Evolutionary conservation across 108 stramenopile genomes (phyloP).

Genomic region (Discostella stelligeroides): DNA sequence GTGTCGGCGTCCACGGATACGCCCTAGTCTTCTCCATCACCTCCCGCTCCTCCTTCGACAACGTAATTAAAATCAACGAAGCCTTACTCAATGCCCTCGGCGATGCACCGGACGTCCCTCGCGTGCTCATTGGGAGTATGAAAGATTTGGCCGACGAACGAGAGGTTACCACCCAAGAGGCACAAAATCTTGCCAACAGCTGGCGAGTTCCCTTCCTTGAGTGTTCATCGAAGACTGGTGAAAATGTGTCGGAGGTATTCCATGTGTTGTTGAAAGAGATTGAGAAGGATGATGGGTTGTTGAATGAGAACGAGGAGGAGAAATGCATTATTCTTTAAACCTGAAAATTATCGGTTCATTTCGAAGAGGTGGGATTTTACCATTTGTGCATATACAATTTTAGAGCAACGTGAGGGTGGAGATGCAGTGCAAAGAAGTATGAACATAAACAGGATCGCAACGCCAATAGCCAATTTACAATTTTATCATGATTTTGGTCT

Average conservation of each 20-base stretch:
- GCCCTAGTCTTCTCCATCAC: conserved; percentile 78
- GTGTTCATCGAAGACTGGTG: conserved; percentile 81
- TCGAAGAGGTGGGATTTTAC: too few species aligned
- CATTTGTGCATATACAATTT: too few species aligned
- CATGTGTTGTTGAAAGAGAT: conserved; percentile 86
- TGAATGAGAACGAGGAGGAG: conserved; percentile 69
- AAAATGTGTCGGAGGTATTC: conserved; percentile 86
- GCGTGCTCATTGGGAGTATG: conserved; percentile 88
- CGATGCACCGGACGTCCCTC: conserved; percentile 83
- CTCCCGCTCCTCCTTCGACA: conserved; percentile 78
- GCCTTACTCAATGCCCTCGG: conserved; percentile 78
- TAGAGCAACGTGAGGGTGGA: background rate
- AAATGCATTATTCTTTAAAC: conserved; percentile 72
- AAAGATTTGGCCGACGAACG: conserved; percentile 70
- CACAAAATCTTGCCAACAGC: conserved; percentile 71
- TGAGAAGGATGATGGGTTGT: conserved; percentile 87
- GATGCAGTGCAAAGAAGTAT: background rate
- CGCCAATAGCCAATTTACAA: background rate
- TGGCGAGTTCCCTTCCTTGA: conserved; percentile 86
- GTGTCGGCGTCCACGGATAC: conserved; percentile 88
- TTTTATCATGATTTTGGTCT: too few species aligned
- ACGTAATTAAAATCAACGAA: conserved; percentile 81
- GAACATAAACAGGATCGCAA: background rate
- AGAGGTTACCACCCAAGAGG: conserved; percentile 62
- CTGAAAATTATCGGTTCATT: too few species aligned